Base-by-base conservation (phyloP, 176 grass and related monocot genomes). In the Echinochloa phyllopogon region DNA sequence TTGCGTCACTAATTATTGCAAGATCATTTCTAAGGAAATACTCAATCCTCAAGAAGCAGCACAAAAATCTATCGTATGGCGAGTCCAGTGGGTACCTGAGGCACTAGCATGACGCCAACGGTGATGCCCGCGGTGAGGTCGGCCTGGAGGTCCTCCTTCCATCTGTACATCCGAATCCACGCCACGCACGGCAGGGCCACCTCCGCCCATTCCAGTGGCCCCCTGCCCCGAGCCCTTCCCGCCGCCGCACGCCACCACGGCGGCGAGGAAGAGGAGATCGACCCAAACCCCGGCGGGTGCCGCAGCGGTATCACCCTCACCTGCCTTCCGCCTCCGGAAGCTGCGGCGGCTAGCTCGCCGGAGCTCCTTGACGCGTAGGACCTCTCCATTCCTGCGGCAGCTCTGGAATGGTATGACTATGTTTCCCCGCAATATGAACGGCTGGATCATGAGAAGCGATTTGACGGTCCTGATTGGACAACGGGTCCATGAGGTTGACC, bases 91-190 rank as follows among this genome's bases (percentile, higher is more conserved):
- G 29, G 73, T 53, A 98, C 95, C 91, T 98, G 95, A 18, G 95
- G 95, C 58, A 98, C 95, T 13, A 98, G 95, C 91, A 98, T 98
- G 87, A 98, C 93, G 29, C 95, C 95, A 9, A 98, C 95, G 38
- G 95, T 98, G 83, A 91, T 70, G n/a, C 95, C 95, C n/a, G 95
- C 89, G 48, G 94, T 64, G 59, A 98, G 86, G 72, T 98, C 95
- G 23, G 91, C 79, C 82, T 95, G 93, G 43, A 98, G 73, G 47
- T 88, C 87, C 37, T 98, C 93, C 52, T 88, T 70, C 85, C 82
- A 91, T n/a, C 84, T 85, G 89, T 98, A 98, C 1, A 40, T 84
- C n/a, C 93, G 76, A 47, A 93, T 90, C 95, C 95, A 98, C 24
- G 85, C 40, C 18, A 78, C 74, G 78, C 95, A 98, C 5, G 95